phyloP scores from a whole-genome alignment of 352 stramenopile species.

The Globisporangium heterothallicum region DNA sequence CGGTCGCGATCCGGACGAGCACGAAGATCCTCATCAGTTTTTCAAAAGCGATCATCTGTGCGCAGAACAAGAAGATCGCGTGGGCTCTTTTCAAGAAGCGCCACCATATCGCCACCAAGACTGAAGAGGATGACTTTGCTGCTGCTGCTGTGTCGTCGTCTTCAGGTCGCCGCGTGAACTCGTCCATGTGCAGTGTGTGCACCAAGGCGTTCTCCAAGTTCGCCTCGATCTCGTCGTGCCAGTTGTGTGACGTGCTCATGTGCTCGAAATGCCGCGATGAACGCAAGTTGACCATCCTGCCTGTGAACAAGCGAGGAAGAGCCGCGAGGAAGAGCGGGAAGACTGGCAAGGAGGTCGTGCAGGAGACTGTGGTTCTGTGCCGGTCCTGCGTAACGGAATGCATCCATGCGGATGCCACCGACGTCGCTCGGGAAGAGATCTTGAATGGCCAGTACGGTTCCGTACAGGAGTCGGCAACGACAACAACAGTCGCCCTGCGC shows the following conservation, averaged over 20 bases:
- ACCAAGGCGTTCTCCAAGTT: slow-evolving; percentile 5
- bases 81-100: slow-evolving; percentile 17
- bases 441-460: slow-evolving; percentile 3
- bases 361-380: slow-evolving; percentile 1
- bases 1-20: slow-evolving; percentile 33
- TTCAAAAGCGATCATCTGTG: slow-evolving; percentile 35
- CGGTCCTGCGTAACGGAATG: not conserved
- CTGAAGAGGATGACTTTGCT: slow-evolving; percentile 16
- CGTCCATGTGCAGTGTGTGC: slow-evolving; percentile 2
- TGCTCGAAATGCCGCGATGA: slow-evolving; percentile 12
- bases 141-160: no score
- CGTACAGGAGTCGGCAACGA: not conserved
- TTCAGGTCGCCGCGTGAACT: not conserved
- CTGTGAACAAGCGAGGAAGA: no score
- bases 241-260: slow-evolving; percentile 3
- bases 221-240: slow-evolving; percentile 1
- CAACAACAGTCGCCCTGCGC: not conserved
- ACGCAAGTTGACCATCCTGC: slow-evolving; percentile 4
- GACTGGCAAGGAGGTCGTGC: not conserved
- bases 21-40: slow-evolving; percentile 38
- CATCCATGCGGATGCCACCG: not conserved
- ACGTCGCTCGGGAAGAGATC: slow-evolving; percentile 11
- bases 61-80: slow-evolving; percentile 57
- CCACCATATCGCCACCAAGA: not conserved
- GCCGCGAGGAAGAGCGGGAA: no score